Base-by-base conservation (phyloP, 2,329 filamentous ascomycete genomes). In the Chaetomium olivaceum region DNA sequence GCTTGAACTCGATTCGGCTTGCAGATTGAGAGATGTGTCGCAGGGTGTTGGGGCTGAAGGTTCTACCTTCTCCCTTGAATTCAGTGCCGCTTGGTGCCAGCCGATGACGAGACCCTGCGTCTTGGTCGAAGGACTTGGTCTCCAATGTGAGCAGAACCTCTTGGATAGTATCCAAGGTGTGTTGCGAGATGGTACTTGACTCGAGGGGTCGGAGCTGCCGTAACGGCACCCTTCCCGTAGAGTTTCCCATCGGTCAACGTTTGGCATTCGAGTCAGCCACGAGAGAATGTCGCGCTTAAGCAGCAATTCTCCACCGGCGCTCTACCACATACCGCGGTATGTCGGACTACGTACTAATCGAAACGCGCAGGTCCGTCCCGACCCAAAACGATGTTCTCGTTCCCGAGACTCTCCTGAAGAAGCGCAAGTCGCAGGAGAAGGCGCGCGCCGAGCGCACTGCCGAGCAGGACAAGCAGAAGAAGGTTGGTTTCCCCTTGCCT, bases 351-450 rank as follows among this genome's bases (percentile, higher is more conserved):
- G 87, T 89, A 91, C 90, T 91, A 88, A 92, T 91, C 89, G 92
- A 80, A 88, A 80, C 66, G 68, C 75, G 72, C 79, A 97, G 93
- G 84, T 89, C 89, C 83, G 91, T 97, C 79, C 92, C 95, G 75
- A 96, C 93, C 82, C 84, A 93, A 83, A 92, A 97, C 82, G 91
- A 98, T 82, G 89, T 99, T 81, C 87, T 98, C 81, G 92, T 98
- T 80, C 95, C 95, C 76, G 95, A 99, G 92, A 99, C 95, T 77
- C 92, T 99, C 78, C 89, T 99, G 82, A 99, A 99, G 91, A 99
- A 99, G 92, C 92, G 95, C 87, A 99, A 99, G 93, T 92, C 89
- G 82, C 94, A 97, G 86, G 95, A 99, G 89, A 97, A 97, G 89
- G 93, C 93, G 81, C 91, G 93, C 81, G 93, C 95, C 81, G 91